Evolutionary conservation across 2,329 filamentous ascomycete species (phyloP).

Genomic region (Alternaria brassicicola): DNA sequence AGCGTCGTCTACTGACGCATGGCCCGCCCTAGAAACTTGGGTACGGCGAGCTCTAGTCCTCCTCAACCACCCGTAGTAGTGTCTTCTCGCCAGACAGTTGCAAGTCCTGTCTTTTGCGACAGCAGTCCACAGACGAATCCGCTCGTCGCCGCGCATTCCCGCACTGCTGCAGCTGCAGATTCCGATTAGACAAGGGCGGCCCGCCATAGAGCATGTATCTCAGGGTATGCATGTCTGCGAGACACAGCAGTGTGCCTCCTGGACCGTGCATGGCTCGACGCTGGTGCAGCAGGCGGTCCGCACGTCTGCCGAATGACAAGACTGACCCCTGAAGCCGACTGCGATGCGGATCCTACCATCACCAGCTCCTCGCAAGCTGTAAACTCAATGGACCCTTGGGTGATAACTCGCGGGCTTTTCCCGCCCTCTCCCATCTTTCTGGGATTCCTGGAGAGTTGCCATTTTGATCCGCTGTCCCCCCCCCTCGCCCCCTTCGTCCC

Average conservation of each 20-base stretch:
- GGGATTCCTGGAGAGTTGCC: constrained; percentile 2
- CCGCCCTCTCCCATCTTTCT: constrained; percentile 4
- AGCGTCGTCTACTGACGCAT: constrained; percentile 9
- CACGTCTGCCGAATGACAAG: constrained; percentile 13
- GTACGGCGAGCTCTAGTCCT: constrained; percentile 10
- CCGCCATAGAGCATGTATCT: constrained; percentile 2
- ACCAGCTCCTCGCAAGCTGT: constrained; percentile 18
- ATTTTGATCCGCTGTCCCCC: background rate
- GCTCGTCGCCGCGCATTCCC: background rate
- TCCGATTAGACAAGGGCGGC: background rate
- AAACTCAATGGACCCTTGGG: constrained; percentile 14
- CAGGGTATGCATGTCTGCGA: constrained; percentile 17
- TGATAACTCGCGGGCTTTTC: constrained; percentile 15
- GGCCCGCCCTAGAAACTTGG: constrained; percentile 9
- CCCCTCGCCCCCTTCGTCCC: background rate
- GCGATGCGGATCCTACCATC: constrained; percentile 11
- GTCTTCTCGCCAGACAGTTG: background rate
- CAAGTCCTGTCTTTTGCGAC: background rate
- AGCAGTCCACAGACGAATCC: background rate
- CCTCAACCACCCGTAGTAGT: constrained; percentile 5
- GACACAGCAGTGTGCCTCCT: constrained; percentile 9
- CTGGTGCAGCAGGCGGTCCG: constrained; percentile 11
- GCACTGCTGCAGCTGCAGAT: background rate
- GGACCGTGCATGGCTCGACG: constrained; percentile 4
- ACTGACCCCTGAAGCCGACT: constrained; percentile 17